Base-by-base conservation (phyloP, 495 filamentous ascomycete species). In the Penicillium fimorum region DNA sequence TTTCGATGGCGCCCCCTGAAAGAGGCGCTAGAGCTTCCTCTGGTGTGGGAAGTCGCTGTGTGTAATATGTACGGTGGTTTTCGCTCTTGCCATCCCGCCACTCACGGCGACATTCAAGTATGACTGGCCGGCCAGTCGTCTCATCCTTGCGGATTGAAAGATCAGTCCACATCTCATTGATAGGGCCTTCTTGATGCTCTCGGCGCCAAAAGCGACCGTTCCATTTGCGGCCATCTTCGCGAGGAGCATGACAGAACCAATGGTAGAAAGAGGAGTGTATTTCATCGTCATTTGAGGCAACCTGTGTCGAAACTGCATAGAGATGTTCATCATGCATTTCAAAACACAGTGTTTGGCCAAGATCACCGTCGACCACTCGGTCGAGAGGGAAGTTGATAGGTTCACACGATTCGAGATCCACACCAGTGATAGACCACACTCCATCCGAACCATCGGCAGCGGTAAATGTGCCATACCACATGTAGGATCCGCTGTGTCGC, bases 121-220 rank as follows among this genome's bases (percentile, higher is more conserved):
- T 87, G 43, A 80, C 76, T 15, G 88, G 71, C 45, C 78, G 65
- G 0, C 82, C 80, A 1, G 82, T 84, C 10, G 65, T 60, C 58
- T 92, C 87, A 53, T 91, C 85, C 44, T 73, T 76, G 22, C 84
- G 79, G 2, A 92, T 70, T 2, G 79, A 81, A 5, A 92, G 72
- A 53, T 85, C 82, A 0, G 83, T 86, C 87, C 88, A 92, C 17
- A 85, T 79, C 62, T 92, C 87, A 60, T 91, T 86, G 53, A 92
- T 85, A 3, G 88, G 86, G 0, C 89, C 89, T 62, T 92, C 89
- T 10, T 69, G 70, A 56, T 91, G 86, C 51, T 86, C 73, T 43
- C 89, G 81, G 30, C 89, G 76, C 82, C 84, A 92, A 42, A 86
- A 76, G 8, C 69, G 67, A 22, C 71, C 66, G 17, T 53, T 51